A percentile compares a stretch with the other conserved stretches of the same genome.
Conservation (phyloP, 352 stramenopile species). For the Phytophthora idaei region DNA sequence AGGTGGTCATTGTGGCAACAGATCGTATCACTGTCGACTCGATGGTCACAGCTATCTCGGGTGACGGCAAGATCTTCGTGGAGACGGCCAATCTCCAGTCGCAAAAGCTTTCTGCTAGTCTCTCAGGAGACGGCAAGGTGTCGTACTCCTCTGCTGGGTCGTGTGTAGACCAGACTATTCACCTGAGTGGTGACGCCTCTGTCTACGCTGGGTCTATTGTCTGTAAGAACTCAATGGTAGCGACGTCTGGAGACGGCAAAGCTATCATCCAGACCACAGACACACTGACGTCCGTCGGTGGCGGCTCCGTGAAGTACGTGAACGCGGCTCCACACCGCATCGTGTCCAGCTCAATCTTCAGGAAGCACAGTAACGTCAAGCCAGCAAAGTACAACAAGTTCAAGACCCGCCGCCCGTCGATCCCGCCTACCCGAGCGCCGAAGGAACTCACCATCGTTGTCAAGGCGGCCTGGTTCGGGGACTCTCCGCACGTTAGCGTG, state of each 20-base stretch:
- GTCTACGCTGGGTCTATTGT: constrained; percentile 34
- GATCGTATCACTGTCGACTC: constrained; percentile 24
- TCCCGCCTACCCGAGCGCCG: constrained; percentile 14
- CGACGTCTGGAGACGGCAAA: constrained; percentile 27
- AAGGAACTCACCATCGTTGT: constrained; percentile 28
- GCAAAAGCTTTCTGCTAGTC: constrained; percentile 13
- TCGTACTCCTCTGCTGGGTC: constrained; percentile 27
- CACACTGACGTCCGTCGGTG: constrained; percentile 28
- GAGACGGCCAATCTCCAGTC: constrained; percentile 27
- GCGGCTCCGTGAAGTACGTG: constrained; percentile 42
- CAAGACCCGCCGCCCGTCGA: constrained; percentile 21
- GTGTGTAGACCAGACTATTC: constrained; percentile 26
- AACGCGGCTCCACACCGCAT: constrained; percentile 28
- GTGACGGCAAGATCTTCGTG: constrained; percentile 34
- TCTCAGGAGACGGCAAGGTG: constrained; percentile 31
- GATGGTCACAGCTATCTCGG: constrained; percentile 16
- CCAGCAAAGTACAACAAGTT: constrained; percentile 34
- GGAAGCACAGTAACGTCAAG: constrained; percentile 38
- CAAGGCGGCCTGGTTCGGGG: constrained; percentile 27
- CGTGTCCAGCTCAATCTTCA: constrained; percentile 29
- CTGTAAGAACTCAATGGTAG: constrained; percentile 29
- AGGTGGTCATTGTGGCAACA: constrained; percentile 13
- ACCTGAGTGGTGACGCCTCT: constrained; percentile 22
- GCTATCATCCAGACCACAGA: constrained; percentile 35
- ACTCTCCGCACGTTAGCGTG: constrained; percentile 28